Base-by-base conservation (phyloP, 2,329 filamentous ascomycete species). In the Fusarium secorum region DNA sequence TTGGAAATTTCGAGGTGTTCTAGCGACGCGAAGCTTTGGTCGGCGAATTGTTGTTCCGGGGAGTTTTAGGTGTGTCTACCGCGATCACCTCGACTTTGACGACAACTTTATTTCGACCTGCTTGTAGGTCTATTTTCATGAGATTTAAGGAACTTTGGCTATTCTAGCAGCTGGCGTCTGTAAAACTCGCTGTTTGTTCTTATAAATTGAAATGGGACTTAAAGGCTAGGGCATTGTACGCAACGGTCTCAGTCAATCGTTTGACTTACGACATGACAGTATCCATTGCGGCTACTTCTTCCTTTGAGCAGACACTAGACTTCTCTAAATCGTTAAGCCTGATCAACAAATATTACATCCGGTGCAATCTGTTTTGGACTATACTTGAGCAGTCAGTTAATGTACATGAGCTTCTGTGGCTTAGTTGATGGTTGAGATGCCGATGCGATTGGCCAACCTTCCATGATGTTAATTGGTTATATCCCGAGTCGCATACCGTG, bases 1-100 rank as follows among this genome's bases (percentile, higher is more conserved):
- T 64, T 44, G 74, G 75, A 76, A 76, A 76, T 76, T 76, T 76
- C 72, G 62, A 68, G 57, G 54, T 70, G 54, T 42, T 62, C 51
- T 69, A 42, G 58, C 55, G 64, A 74, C 72, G 72, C 70, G 72
- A 73, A 64, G 51, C 58, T 68, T 35, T 32, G 11, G 13, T 17
- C 56, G 72, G 72, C 36, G 9, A 32, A 71, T 64, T 9, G 11
- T 66, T 74, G n/a, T 54, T 66, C 72, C 66, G 59, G 18, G 11
- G 6, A 3, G 3, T 30, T 17, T n/a, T 17, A 20, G 33, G 32
- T 42, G 32, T 42, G 11, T n/a, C 28, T 41, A n/a, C 22, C 42
- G 26, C 20, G 32, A 49, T 28, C 38, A n/a, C 17, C 18, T 39
- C 24, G 22, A 32, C 26, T 46, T 64, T 33, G 20, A 45, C 32